phyloP scores from a whole-genome alignment of 2,329 filamentous ascomycete species.

The Stagonosporopsis vannaccii region DNA sequence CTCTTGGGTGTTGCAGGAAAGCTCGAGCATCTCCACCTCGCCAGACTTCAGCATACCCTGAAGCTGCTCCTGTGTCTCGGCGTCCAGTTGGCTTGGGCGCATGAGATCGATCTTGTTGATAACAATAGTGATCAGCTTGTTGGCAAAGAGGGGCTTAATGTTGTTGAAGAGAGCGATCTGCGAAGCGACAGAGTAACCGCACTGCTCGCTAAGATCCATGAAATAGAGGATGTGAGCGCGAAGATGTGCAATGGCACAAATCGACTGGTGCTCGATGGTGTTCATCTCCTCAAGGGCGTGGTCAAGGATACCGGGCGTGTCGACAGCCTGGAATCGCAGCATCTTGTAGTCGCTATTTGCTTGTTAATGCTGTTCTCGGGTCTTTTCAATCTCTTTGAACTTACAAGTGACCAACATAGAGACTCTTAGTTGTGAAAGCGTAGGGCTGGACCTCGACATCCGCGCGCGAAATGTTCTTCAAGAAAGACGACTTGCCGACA shows the following conservation, averaged over 20 bases:
- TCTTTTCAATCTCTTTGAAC: conserved; percentile 61
- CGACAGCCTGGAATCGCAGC: conserved; percentile 86
- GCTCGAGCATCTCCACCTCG: conserved; percentile 90
- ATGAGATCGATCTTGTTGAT: conserved; percentile 98
- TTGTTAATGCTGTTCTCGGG: conserved; percentile 69
- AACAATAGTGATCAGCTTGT: conserved; percentile 96
- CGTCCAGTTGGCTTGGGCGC: conserved; percentile 84
- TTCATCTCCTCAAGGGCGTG: conserved; percentile 98
- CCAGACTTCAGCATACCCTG: conserved; percentile 82
- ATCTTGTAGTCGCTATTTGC: conserved; percentile 81
- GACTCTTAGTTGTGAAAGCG: conserved; percentile 96
- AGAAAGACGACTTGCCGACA: conserved; percentile 88
- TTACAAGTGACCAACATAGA: conserved; percentile 92
- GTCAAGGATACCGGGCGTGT: conserved; percentile 97
- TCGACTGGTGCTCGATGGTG: conserved; percentile 99
- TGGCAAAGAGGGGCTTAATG: conserved; percentile 91
- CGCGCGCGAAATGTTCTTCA: conserved; percentile 88
- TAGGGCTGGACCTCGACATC: conserved; percentile 98
- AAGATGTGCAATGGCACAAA: conserved; percentile 96
- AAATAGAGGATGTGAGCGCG: conserved; percentile 96
- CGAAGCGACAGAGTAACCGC: conserved; percentile 89
- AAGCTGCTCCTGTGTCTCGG: conserved; percentile 78
- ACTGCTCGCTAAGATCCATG: conserved; percentile 97
- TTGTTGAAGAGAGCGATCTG: conserved; percentile 96
- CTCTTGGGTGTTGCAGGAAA: conserved; percentile 94